Base-by-base conservation (phyloP, 192 early-diverging fungal genomes). In the Chytriomyces sp. region DNA sequence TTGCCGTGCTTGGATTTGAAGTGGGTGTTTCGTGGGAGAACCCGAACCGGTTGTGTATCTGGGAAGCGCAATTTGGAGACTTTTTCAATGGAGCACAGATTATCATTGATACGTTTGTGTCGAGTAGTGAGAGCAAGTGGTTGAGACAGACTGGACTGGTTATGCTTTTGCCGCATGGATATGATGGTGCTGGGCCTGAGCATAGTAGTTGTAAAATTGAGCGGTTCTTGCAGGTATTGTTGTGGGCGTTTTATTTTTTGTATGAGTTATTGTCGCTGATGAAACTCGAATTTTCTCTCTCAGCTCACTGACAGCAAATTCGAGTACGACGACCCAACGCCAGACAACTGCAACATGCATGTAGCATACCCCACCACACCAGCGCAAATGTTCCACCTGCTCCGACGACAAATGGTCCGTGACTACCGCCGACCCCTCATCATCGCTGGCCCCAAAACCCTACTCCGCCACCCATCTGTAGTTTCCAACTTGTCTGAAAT, bases 61-160 rank as follows among this genome's bases (percentile, higher is more conserved):
- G 97, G 97, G 53, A 57, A 57, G 96, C 96, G 1, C 97, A 98
- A 84, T 98, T 98, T 82, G 97, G 97, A 67, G 97, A 98, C 82
- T 98, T 98, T 79, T 94, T 94, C 89, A 97, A 97, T 80, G 93
- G 93, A 13, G 71, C 71, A 24, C 71, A 98, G 79, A 94, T 97
- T 50, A 94, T 96, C 23, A 93, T 97, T 75, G 97, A 98, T 83
- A 96, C 95, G 11, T 97, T 92, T 81, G 78, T 98, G 28, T 79
- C 91, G 5, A 92, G 89, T 65, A 94, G 95, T 46, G 96, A 98
- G 81, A 88, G 91, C 65, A 98, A 98, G 83, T 98, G 97, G 97
- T 85, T 98, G 71, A 86, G 94, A 69, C 95, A 97, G 79, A 92
- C 91, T 26, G 95, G 95, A 0, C 73, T 98, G 50, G 94, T 96